A percentile compares a stretch with the other conserved stretches of the same genome.
Evolutionary conservation across 176 grass and related monocot genomes (phyloP).

Genomic region (Otatea glauca): DNA sequence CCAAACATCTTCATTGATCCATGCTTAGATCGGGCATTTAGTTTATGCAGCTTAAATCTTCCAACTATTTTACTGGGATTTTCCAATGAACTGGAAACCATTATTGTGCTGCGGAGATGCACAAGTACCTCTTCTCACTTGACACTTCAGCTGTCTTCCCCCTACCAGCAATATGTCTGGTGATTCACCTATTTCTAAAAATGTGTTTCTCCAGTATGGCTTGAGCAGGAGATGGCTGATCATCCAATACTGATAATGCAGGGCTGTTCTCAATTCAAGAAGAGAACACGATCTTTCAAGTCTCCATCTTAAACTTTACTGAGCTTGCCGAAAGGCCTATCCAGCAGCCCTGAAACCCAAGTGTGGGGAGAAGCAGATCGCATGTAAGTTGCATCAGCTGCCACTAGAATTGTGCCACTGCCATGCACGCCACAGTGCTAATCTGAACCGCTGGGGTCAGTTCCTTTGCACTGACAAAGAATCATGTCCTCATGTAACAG

Average conservation of each 20-base stretch:
- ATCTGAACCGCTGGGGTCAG: neutral
- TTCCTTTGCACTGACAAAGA: slow-evolving; percentile 16
- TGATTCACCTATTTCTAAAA: neutral
- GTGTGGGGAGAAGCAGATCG: neutral
- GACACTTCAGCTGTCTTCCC: neutral
- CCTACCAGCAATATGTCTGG: neutral
- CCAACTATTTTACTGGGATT: neutral
- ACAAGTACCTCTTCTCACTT: neutral
- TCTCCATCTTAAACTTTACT: neutral
- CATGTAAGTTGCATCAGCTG: neutral
- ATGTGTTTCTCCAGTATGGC: neutral
- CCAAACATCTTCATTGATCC: slow-evolving; percentile 4
- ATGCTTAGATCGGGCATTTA: neutral
- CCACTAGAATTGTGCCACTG: neutral
- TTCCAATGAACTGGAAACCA: neutral
- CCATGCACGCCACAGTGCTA: neutral
- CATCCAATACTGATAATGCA: neutral
- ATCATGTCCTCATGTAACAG: slow-evolving; percentile 24
- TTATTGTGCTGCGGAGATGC: neutral
- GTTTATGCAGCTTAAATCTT: neutral
- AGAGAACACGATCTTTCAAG: neutral
- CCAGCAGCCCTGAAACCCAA: neutral
- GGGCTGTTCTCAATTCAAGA: neutral
- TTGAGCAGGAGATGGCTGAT: neutral
- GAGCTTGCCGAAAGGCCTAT: neutral